Base-by-base conservation (phyloP, 2,329 filamentous ascomycete genomes). In the Fusarium lyarnte region DNA sequence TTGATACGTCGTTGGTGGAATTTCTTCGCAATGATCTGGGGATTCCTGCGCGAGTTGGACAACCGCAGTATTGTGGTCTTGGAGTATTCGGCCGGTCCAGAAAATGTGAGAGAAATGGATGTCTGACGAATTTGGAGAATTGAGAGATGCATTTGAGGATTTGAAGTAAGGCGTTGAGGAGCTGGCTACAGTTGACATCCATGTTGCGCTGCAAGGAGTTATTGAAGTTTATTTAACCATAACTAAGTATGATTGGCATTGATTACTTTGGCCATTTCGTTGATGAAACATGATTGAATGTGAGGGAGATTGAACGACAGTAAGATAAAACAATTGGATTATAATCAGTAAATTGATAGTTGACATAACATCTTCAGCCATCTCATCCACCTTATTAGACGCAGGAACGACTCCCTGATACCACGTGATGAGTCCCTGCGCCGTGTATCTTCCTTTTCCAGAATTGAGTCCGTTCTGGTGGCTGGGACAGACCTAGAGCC, bases 1-100 rank as follows among this genome's bases (percentile, higher is more conserved):
- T 91, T 23, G 87, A 90, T 69, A 84, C 79, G 11, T 86, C 86
- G 6, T 86, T 91, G 78, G 81, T 83, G 42, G 86, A 88, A 64
- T 91, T 86, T 78, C 76, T 90, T 68, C 73, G 76, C 41, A 68
- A 74, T 33, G 78, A 81, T 57, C 52, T 79, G 19, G 74, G 74
- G 11, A 74, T 78, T 63, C 76, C 77, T 21, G 74, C 76, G 8
- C 62, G 65, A 14, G 69, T 75, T 52, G 76, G 76, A 35, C 55
- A 77, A 43, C 53, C 73, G 39, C 72, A 73, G 38, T 78, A 68
- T 51, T 77, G 76, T 23, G 70, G 72, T 21, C 58, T 64, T 41
- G 76, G 76, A 19, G 61, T 73, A 6, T 77, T 78, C 66, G 76
- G 76, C 7, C 72, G 74, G 38, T 74, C 73, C 13, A 76, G 58